These are phyloP conservation scores for Striga asiatica DNA, from an alignment of 257 asterid genomes.

Conservation along the genomic window DNA sequence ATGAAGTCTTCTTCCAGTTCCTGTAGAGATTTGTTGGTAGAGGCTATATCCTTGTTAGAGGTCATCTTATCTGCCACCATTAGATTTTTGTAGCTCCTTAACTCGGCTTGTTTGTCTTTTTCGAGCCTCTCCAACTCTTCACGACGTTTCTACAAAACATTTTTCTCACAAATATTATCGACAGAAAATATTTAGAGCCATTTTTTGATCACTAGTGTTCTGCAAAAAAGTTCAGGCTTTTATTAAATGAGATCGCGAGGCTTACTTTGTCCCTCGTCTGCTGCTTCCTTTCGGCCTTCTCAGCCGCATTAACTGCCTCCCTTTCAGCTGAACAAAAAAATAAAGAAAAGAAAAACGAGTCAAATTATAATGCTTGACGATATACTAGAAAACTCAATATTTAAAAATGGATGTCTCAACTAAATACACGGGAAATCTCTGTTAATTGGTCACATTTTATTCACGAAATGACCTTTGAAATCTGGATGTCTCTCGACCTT, in stretches of 20 bases:
- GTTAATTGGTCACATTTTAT: neutral
- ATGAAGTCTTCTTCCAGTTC: constrained; percentile 84
- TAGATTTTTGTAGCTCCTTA: constrained; percentile 80
- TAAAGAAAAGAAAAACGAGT: constrained; percentile 13
- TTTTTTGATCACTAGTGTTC: too few relatives aligned
- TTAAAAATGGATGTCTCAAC: neutral
- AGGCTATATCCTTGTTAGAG: constrained; percentile 66
- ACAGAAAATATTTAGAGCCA: too few relatives aligned
- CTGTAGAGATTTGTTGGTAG: constrained; percentile 64
- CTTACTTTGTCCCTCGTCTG: constrained; percentile 68
- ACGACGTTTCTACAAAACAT: constrained; percentile 42
- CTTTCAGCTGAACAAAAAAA: constrained; percentile 51
- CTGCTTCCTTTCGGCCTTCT: constrained; percentile 66
- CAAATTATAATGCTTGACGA: neutral
- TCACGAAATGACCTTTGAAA: constrained; percentile 33
- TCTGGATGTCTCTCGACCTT: constrained; percentile 68
- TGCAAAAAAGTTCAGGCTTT: too few relatives aligned
- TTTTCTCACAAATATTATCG: too few relatives aligned
- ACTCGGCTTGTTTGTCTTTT: constrained; percentile 57
- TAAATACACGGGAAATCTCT: neutral
- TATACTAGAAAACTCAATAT: neutral
- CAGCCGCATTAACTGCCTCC: constrained; percentile 68
- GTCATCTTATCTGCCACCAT: constrained; percentile 92
- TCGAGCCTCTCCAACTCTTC: constrained; percentile 75
- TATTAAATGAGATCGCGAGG: neutral